These are phyloP conservation scores for Yamadazyma endophytica DNA, from an alignment of 805 yeast genomes.

Conservation along the genomic window DNA sequence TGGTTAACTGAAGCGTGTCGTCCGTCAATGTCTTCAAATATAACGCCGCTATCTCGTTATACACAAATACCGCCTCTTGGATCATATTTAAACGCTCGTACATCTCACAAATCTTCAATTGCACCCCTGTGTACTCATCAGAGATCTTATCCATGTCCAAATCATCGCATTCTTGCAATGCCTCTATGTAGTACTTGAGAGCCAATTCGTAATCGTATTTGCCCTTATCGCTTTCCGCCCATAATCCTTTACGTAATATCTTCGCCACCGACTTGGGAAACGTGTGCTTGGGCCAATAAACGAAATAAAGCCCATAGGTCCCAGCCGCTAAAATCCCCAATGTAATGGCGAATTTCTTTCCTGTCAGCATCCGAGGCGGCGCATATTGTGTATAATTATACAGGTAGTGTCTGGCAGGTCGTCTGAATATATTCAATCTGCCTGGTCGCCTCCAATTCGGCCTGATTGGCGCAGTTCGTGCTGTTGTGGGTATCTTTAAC, in stretches of 20 bases:
- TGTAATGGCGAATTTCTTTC: slow-evolving; percentile 9
- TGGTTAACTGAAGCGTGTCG: slow-evolving; percentile 3
- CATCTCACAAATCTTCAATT: slow-evolving; percentile 83
- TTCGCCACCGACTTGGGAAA: slow-evolving; percentile 70
- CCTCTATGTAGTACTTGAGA: slow-evolving; percentile 66
- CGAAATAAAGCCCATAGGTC: slow-evolving; percentile 25
- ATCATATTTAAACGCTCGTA: slow-evolving; percentile 62
- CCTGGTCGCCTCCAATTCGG: neutral
- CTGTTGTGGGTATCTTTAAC: neutral
- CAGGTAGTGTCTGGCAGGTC: neutral
- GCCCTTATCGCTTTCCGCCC: slow-evolving; percentile 76
- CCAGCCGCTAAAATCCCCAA: slow-evolving; percentile 3
- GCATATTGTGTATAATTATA: neutral
- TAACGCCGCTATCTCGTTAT: slow-evolving; percentile 59
- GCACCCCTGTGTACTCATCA: slow-evolving; percentile 88
- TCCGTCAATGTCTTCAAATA: slow-evolving; percentile 51
- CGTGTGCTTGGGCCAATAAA: slow-evolving; percentile 65
- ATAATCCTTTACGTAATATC: slow-evolving; percentile 66
- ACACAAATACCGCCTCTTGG: slow-evolving; percentile 63
- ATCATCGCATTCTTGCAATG: slow-evolving; percentile 58
- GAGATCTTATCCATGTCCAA: slow-evolving; percentile 52
- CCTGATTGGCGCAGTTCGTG: neutral
- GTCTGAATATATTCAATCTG: neutral
- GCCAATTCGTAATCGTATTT: slow-evolving; percentile 65
- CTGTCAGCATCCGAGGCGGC: neutral